These are phyloP conservation scores for Vitis hybrid DNA, from an alignment of 177 flowering plant species.

Conservation along the genomic window DNA sequence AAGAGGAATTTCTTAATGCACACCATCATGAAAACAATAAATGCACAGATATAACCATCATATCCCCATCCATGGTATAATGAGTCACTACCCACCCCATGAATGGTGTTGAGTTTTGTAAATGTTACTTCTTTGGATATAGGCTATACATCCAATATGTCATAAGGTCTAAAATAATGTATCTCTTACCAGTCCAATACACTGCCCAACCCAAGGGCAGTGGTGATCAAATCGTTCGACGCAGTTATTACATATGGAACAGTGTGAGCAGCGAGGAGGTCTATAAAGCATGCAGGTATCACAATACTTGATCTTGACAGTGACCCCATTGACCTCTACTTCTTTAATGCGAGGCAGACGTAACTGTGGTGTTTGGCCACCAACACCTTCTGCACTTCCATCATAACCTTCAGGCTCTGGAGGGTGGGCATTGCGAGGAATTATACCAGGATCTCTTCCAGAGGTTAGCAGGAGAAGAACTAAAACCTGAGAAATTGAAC, in stretches of 20 bases:
- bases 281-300: conserved; percentile 97
- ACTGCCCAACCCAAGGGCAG: conserved; percentile 99
- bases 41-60: not conserved
- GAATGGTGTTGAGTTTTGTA: not conserved
- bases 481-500: conserved; percentile 49
- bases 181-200: conserved; percentile 83
- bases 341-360: conserved; percentile 82
- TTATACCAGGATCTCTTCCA: conserved; percentile 95
- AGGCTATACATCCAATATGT: not conserved
- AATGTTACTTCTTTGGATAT: not conserved
- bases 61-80: not conserved
- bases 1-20: too few relatives aligned
- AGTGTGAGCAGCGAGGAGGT: conserved; percentile 97
- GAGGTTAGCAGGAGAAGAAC: conserved; percentile 82
- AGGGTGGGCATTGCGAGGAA: conserved; percentile 88
- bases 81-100: conserved; percentile 1
- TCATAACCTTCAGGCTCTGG: conserved; percentile 87
- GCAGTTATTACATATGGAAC: conserved; percentile 95
- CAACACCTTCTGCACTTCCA: conserved; percentile 48
- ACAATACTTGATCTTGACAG: conserved; percentile 85
- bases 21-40: too few relatives aligned
- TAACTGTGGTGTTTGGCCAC: conserved; percentile 72
- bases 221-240: conserved; percentile 95
- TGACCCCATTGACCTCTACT: conserved; percentile 71
- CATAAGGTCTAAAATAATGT: not conserved